Percentiles rank a stretch among this genome's conserved stretches.
Conservation (phyloP, 108 stramenopile genomes). For the Chaetoceros tenuissimus region DNA sequence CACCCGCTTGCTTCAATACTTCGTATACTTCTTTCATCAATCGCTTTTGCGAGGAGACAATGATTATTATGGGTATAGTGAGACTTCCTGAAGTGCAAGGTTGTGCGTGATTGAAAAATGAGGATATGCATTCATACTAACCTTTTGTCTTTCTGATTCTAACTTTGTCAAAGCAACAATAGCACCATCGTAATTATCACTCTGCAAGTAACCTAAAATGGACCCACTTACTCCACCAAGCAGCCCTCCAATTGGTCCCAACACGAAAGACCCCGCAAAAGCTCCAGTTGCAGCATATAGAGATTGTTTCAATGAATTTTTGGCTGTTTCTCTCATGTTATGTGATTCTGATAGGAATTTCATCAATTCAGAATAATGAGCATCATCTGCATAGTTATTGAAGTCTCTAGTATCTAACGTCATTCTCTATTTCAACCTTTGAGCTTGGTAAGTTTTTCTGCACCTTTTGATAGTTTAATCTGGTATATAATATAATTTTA, state of each 20-base stretch:
- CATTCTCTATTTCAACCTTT: too few relatives aligned
- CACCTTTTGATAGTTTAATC: too few relatives aligned
- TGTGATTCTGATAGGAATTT: slow-evolving; percentile 27
- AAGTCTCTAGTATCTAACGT: too few relatives aligned
- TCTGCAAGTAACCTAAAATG: slow-evolving; percentile 33
- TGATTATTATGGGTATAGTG: too few relatives aligned
- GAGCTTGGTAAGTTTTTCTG: too few relatives aligned
- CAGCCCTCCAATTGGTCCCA: slow-evolving; percentile 56
- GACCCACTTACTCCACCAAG: slow-evolving; percentile 46
- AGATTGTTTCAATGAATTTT: slow-evolving; percentile 36
- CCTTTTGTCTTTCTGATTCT: slow-evolving; percentile 10
- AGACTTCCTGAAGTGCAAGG: too few relatives aligned
- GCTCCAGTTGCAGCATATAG: slow-evolving; percentile 42
- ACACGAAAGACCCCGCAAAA: slow-evolving; percentile 32
- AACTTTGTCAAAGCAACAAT: slow-evolving; percentile 29
- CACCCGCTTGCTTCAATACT: slow-evolving; percentile 39
- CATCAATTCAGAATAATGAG: slow-evolving; percentile 23
- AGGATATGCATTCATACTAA: too few relatives aligned
- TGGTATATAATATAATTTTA: too few relatives aligned
- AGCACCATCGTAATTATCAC: slow-evolving; percentile 52
- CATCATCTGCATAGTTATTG: slow-evolving; percentile 16
- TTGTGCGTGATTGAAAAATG: too few relatives aligned
- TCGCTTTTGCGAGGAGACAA: slow-evolving; percentile 6
- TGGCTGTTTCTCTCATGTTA: slow-evolving; percentile 42
- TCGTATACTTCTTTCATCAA: slow-evolving; percentile 28